These are phyloP conservation scores for Colletotrichum sp. DNA, from an alignment of 2,329 filamentous ascomycete genomes.

Conservation along the genomic window DNA sequence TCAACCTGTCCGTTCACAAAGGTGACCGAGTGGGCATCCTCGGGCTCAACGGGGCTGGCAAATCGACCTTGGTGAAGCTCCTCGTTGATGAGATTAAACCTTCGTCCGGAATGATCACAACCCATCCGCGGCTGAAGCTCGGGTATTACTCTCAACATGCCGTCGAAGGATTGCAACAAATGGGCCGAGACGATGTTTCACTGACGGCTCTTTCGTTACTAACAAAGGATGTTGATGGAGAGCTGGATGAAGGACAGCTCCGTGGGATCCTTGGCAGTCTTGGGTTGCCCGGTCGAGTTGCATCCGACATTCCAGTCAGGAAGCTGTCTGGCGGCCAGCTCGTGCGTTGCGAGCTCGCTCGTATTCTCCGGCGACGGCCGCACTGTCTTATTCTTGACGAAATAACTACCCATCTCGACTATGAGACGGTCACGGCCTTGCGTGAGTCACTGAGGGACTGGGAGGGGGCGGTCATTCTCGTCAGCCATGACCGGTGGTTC, in stretches of 20 bases:
- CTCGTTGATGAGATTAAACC: slow-evolving; percentile 67
- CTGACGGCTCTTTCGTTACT: slow-evolving; percentile 72
- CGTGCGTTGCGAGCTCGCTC: slow-evolving; percentile 68
- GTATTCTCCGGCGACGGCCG: slow-evolving; percentile 70
- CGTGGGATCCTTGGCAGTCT: slow-evolving; percentile 71
- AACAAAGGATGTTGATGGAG: slow-evolving; percentile 54
- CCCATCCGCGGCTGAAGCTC: slow-evolving; percentile 72
- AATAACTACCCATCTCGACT: slow-evolving; percentile 85
- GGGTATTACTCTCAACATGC: slow-evolving; percentile 84
- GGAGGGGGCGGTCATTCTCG: slow-evolving; percentile 76
- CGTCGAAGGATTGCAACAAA: slow-evolving; percentile 68
- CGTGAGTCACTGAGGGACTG: slow-evolving; percentile 70
- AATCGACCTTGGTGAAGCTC: slow-evolving; percentile 78
- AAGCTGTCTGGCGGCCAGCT: slow-evolving; percentile 82
- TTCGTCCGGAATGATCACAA: slow-evolving; percentile 64
- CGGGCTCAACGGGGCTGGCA: slow-evolving; percentile 82
- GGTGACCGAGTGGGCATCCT: slow-evolving; percentile 78
- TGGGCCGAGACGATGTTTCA: slow-evolving; percentile 48
- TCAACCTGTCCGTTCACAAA: slow-evolving; percentile 73
- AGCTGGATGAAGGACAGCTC: slow-evolving; percentile 69
- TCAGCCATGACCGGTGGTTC: slow-evolving; percentile 85
- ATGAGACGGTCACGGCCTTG: slow-evolving; percentile 77
- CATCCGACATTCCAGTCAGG: slow-evolving; percentile 74
- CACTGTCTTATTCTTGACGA: slow-evolving; percentile 81
- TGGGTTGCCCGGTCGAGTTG: slow-evolving; percentile 72